Conservation (phyloP, 345 rosid genomes). For the Theobroma cacao region DNA sequence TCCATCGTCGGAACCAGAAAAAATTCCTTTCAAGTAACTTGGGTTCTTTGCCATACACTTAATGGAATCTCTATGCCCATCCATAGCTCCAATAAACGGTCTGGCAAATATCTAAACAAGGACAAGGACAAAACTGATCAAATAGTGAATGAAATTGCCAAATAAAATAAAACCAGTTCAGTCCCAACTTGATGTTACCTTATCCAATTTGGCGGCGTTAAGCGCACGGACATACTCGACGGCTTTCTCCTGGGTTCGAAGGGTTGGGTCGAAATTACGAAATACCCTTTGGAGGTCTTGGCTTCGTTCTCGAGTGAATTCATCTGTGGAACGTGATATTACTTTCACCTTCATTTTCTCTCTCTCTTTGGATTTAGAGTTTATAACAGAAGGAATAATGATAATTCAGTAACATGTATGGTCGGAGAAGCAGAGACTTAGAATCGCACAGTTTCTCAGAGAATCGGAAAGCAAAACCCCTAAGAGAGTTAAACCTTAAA, state of each 20-base stretch:
- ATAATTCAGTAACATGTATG: too few species aligned
- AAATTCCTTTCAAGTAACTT: conserved; percentile 72
- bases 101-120: conserved; percentile 74
- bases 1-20: conserved; percentile 98
- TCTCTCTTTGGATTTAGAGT: background rate
- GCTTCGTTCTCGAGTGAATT: conserved; percentile 95
- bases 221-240: conserved; percentile 85
- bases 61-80: conserved; percentile 79
- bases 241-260: conserved; percentile 84
- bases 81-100: conserved; percentile 96
- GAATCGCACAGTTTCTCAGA: too few species aligned
- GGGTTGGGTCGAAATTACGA: conserved; percentile 77
- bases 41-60: conserved; percentile 98
- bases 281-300: conserved; percentile 96
- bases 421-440: too few species aligned
- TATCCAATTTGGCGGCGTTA: conserved; percentile 89
- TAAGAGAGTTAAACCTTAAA: too few species aligned
- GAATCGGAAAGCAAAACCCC: too few species aligned
- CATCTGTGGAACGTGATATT: conserved; percentile 81
- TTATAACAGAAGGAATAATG: background rate
- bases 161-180: background rate
- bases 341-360: conserved; percentile 72
- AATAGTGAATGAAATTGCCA: background rate
- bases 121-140: background rate
- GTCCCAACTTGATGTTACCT: conserved; percentile 34